Base-by-base conservation (phyloP, 176 grass and related monocot genomes). In the Tillandsia leiboldiana region DNA sequence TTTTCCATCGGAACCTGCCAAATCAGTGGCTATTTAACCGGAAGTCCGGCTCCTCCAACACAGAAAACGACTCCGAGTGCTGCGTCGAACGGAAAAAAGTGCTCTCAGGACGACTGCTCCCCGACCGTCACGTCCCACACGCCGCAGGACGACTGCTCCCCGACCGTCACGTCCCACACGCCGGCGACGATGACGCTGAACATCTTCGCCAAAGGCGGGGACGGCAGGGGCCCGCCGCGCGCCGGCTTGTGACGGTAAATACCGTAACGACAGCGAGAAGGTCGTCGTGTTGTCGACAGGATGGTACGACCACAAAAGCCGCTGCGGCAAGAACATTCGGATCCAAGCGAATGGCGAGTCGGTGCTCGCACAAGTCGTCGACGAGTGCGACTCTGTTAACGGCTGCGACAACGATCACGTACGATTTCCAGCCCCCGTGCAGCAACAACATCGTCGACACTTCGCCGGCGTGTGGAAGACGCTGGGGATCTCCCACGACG, bases 381-480 rank as follows among this genome's bases (percentile, higher is more conserved):
- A 88, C 71, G 84, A 84, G 83, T 91, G 89, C 26, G 85, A 91
- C 82, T 87, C 82, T 1, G 27, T 88, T 13, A 59, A 87, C 2
- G 85, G 88, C 26, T 91, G 85, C 11, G 80, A 78, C 0, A 22
- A 51, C n/a, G n/a, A n/a, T n/a, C n/a, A n/a, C n/a, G n/a, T n/a
- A n/a, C n/a, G n/a, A n/a, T n/a, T n/a, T n/a, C n/a, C n/a, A n/a
- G n/a, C n/a, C n/a, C n/a, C n/a, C n/a, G n/a, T n/a, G n/a, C n/a
- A n/a, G n/a, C n/a, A n/a, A n/a, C n/a, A n/a, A n/a, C n/a, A n/a
- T n/a, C n/a, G n/a, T n/a, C n/a, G n/a, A n/a, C n/a, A n/a, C n/a
- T n/a, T n/a, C n/a, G n/a, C n/a, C n/a, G n/a, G n/a, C n/a, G n/a
- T n/a, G n/a, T n/a, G n/a, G n/a, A n/a, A n/a, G n/a, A n/a, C n/a